Evolutionary conservation across 805 yeast species (phyloP).

Genomic region (Brettanomyces custersianus): DNA sequence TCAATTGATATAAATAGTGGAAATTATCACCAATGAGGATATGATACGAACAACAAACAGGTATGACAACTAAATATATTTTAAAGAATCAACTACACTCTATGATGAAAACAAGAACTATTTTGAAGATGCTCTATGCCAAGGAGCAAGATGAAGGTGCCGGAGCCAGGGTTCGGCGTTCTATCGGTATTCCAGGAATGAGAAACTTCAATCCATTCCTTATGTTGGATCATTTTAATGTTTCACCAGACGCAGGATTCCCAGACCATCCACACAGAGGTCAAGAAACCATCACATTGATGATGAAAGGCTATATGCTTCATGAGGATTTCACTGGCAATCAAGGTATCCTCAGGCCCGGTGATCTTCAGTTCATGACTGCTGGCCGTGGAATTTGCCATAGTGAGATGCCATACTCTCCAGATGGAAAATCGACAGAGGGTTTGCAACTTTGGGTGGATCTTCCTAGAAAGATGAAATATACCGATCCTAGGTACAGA

Average conservation of each 20-base stretch:
- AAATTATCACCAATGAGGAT: too few species aligned
- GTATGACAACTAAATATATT: too few species aligned
- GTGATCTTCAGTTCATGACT: slow-evolving; percentile 90
- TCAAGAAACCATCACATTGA: slow-evolving; percentile 68
- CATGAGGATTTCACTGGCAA: slow-evolving; percentile 86
- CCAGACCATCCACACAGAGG: slow-evolving; percentile 84
- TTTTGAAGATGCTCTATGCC: slow-evolving; percentile 46
- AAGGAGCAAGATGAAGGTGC: slow-evolving; percentile 75
- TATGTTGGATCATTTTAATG: slow-evolving; percentile 71
- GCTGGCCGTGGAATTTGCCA: slow-evolving; percentile 86
- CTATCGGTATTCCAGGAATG: slow-evolving; percentile 60
- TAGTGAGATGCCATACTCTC: slow-evolving; percentile 72
- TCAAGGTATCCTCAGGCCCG: slow-evolving; percentile 66
- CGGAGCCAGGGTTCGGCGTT: slow-evolving; percentile 79
- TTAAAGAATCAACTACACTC: neutral
- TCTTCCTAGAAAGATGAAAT: slow-evolving; percentile 55
- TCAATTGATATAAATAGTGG: too few species aligned
- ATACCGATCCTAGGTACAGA: slow-evolving; percentile 65
- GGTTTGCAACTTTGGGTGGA: slow-evolving; percentile 91
- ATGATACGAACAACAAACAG: too few species aligned
- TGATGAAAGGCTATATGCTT: slow-evolving; percentile 58
- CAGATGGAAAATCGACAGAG: slow-evolving; percentile 36
- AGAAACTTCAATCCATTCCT: slow-evolving; percentile 77
- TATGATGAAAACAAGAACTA: slow-evolving; percentile 27
- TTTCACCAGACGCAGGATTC: slow-evolving; percentile 59